phyloP scores from a whole-genome alignment of 2,329 filamentous ascomycete species.

The Fusarium longipes region DNA sequence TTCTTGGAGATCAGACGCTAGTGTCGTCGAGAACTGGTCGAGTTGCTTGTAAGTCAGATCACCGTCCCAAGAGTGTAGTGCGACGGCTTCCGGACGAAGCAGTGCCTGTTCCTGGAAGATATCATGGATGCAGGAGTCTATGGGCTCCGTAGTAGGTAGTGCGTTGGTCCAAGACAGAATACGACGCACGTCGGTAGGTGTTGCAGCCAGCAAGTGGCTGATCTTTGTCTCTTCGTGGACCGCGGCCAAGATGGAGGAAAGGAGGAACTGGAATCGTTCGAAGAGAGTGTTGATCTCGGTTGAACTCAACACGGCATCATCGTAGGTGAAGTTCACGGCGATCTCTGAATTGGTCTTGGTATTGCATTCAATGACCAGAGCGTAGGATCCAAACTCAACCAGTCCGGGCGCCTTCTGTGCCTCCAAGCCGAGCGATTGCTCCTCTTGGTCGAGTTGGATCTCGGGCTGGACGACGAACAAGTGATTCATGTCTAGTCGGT shows the following conservation, averaged over 20 bases:
- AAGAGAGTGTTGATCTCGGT: slow-evolving; percentile 7
- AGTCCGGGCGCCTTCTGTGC: slow-evolving; percentile 8
- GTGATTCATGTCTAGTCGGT: slow-evolving; percentile 8
- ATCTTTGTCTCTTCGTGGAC: slow-evolving; percentile 7
- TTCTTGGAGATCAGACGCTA: slow-evolving; percentile 1
- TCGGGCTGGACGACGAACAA: slow-evolving; percentile 10
- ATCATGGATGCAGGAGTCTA: slow-evolving; percentile 8
- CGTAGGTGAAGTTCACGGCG: slow-evolving; percentile 8
- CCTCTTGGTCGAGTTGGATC: slow-evolving; percentile 5
- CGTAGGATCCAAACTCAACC: slow-evolving; percentile 10
- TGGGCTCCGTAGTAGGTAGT: slow-evolving; percentile 7
- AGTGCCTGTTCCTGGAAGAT: slow-evolving; percentile 1
- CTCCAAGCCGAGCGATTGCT: slow-evolving; percentile 10
- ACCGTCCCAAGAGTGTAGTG: slow-evolving; percentile 3
- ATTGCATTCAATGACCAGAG: slow-evolving; percentile 9
- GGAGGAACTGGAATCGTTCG: slow-evolving; percentile 8
- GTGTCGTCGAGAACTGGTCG: slow-evolving; percentile 1
- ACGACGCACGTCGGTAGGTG: slow-evolving; percentile 1
- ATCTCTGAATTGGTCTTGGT: slow-evolving; percentile 4
- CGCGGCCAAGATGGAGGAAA: slow-evolving; percentile 4
- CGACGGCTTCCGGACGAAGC: slow-evolving; percentile 1
- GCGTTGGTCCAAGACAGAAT: slow-evolving; percentile 7
- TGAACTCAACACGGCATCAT: slow-evolving; percentile 8
- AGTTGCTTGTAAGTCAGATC: slow-evolving; percentile 6
- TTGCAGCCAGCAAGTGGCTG: slow-evolving; percentile 6